A percentile compares a stretch with the other conserved stretches of the same genome.
Conservation (phyloP, 169 alveolate genomes). For the Cyclospora cayetanensis region DNA sequence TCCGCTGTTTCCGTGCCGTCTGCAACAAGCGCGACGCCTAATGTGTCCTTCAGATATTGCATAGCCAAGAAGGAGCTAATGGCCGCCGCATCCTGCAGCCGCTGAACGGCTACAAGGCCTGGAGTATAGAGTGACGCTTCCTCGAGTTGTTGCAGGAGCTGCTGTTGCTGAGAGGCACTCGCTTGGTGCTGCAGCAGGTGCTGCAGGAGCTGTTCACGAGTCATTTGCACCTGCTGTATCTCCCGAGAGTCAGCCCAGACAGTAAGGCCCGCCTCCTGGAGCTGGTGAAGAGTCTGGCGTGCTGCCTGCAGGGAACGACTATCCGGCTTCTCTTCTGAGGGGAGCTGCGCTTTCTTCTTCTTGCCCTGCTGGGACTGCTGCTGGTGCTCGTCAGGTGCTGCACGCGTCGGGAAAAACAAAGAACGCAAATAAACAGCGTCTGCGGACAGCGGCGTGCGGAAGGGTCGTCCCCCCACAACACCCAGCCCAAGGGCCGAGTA, state of each 20-base stretch:
- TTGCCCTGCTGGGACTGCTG: neutral
- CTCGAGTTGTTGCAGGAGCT: neutral
- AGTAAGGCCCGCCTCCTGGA: neutral
- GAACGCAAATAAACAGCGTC: conserved; percentile 26
- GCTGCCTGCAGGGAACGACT: neutral
- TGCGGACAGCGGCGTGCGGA: neutral
- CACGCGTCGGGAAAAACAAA: neutral
- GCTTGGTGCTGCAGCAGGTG: neutral
- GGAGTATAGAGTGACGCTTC: neutral
- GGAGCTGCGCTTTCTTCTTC: neutral
- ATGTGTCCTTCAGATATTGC: neutral
- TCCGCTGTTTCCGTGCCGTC: conserved; percentile 47
- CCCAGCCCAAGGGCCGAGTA: neutral
- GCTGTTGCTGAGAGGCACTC: neutral
- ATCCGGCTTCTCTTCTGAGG: neutral
- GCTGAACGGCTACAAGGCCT: neutral
- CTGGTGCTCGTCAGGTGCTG: neutral
- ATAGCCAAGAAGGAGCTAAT: neutral
- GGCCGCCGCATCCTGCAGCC: conserved; percentile 50
- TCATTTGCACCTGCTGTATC: neutral
- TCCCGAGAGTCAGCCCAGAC: neutral
- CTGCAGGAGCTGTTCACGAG: neutral
- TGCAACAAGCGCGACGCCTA: conserved; percentile 15
- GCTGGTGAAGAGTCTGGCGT: neutral
- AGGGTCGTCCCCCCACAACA: conserved; percentile 41